Percentiles rank a stretch among this genome's conserved stretches.
phyloP scores from a whole-genome alignment of 2,329 filamentous ascomycete genomes.

The Rhinocladiella mackenziei region DNA sequence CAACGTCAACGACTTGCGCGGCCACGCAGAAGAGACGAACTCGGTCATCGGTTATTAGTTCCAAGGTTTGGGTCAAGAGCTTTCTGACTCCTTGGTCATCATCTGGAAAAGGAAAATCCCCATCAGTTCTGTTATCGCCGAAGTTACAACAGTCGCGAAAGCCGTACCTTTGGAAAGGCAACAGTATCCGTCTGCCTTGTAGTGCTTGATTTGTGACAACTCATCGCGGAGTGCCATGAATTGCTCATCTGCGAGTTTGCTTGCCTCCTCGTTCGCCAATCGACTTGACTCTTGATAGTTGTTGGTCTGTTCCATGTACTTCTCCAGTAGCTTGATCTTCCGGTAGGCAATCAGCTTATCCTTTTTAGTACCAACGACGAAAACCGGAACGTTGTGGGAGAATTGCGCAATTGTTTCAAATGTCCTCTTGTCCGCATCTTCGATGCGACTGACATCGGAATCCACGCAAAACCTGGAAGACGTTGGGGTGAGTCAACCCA shows the following conservation, averaged over 20 bases:
- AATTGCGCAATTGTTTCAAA: slow-evolving; percentile 34
- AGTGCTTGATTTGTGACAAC: slow-evolving; percentile 25
- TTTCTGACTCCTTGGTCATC: slow-evolving; percentile 32
- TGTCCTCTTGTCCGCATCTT: slow-evolving; percentile 35
- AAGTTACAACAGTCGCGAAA: no score
- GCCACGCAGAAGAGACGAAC: slow-evolving; percentile 35
- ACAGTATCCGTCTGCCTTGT: slow-evolving; percentile 28
- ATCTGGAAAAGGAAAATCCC: no score
- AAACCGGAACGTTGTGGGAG: slow-evolving; percentile 35
- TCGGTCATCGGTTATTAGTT: slow-evolving; percentile 34
- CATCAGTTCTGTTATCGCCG: no score
- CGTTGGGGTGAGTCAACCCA: no score
- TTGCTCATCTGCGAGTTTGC: slow-evolving; percentile 24
- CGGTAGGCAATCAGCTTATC: slow-evolving; percentile 34
- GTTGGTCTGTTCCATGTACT: slow-evolving; percentile 24
- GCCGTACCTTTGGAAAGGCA: slow-evolving; percentile 29
- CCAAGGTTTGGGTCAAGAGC: slow-evolving; percentile 33
- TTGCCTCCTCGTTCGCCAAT: slow-evolving; percentile 27
- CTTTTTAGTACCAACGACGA: slow-evolving; percentile 36
- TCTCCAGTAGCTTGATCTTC: slow-evolving; percentile 25
- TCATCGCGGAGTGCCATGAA: slow-evolving; percentile 25
- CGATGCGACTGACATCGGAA: slow-evolving; percentile 34
- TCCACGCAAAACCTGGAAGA: slow-evolving; percentile 38
- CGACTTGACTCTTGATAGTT: slow-evolving; percentile 30
- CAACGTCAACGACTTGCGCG: slow-evolving; percentile 35